Evolutionary conservation across 257 asterid species (phyloP).

Genomic region (Nyctanthes arbortristis): DNA sequence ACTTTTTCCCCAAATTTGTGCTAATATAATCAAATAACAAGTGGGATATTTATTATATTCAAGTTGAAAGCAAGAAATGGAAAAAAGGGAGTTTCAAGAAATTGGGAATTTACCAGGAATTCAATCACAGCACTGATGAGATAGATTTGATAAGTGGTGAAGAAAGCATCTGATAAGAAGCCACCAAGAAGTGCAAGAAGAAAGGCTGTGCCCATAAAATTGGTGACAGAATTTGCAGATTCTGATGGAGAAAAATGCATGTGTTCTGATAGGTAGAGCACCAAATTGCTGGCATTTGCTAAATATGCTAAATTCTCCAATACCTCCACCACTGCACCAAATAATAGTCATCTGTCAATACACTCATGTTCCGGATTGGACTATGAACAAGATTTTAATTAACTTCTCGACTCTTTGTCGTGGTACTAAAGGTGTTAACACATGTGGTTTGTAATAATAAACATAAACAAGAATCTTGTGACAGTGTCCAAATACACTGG

Average conservation of each 20-base stretch:
- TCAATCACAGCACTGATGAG: conserved; percentile 56
- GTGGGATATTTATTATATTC: too few species aligned
- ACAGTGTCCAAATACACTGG: not conserved
- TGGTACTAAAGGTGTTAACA: too few species aligned
- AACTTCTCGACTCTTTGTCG: too few species aligned
- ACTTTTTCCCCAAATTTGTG: too few species aligned
- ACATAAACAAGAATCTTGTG: not conserved
- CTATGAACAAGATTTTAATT: not conserved
- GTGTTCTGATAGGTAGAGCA: conserved; percentile 56
- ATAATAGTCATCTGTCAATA: not conserved
- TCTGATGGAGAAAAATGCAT: conserved; percentile 81
- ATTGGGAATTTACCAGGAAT: conserved; percentile 53
- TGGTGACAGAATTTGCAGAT: conserved; percentile 79
- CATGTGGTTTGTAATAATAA: not conserved
- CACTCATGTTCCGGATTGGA: not conserved
- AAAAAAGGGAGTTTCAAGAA: too few species aligned
- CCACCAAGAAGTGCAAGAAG: conserved; percentile 87
- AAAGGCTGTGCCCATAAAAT: conserved; percentile 94
- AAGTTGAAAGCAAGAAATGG: too few species aligned
- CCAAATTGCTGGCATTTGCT: conserved; percentile 96
- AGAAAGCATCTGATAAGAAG: conserved; percentile 77
- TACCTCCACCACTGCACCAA: conserved; percentile 68
- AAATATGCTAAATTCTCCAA: conserved; percentile 90
- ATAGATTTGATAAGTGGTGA: conserved; percentile 67
- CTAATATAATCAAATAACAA: too few species aligned